Percentiles rank a stretch among this genome's conserved stretches.
phyloP scores from a whole-genome alignment of 495 filamentous ascomycete species.

The Neurospora sp. region DNA sequence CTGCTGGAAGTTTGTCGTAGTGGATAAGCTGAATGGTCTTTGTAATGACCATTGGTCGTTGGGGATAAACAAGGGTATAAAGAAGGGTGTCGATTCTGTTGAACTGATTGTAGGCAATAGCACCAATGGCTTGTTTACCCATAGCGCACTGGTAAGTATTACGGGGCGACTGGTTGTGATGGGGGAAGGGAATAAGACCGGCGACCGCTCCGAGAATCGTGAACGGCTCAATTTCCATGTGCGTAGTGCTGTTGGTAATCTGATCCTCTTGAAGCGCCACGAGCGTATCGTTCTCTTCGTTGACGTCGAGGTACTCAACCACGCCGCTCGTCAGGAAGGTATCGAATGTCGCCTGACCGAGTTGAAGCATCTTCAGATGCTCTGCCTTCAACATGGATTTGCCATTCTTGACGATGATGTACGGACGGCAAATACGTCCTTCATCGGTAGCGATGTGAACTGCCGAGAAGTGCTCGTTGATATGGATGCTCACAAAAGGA shows the following conservation, averaged over 20 bases:
- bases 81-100: constrained; percentile 89
- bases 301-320: constrained; percentile 94
- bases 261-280: constrained; percentile 83
- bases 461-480: constrained; percentile 82
- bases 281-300: constrained; percentile 93
- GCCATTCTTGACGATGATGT: constrained; percentile 85
- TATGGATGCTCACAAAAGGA: constrained; percentile 88
- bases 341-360: constrained; percentile 77
- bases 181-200: constrained; percentile 92
- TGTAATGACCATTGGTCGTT: constrained; percentile 94
- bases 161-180: constrained; percentile 97
- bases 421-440: constrained; percentile 86
- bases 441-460: constrained; percentile 97
- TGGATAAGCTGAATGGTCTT: constrained; percentile 93
- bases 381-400: constrained; percentile 65
- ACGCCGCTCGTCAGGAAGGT: constrained; percentile 82
- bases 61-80: constrained; percentile 94
- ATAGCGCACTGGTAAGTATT: constrained; percentile 99
- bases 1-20: constrained; percentile 94
- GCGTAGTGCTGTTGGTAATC: constrained; percentile 70
- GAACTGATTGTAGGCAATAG: constrained; percentile 96
- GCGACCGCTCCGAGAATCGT: constrained; percentile 96
- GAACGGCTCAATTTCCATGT: constrained; percentile 96
- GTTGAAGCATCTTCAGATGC: constrained; percentile 67
- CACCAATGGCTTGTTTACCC: constrained; percentile 99